Base-by-base conservation (phyloP, 2,329 filamentous ascomycete genomes). In the Neoscytalidium dimidiatum region DNA sequence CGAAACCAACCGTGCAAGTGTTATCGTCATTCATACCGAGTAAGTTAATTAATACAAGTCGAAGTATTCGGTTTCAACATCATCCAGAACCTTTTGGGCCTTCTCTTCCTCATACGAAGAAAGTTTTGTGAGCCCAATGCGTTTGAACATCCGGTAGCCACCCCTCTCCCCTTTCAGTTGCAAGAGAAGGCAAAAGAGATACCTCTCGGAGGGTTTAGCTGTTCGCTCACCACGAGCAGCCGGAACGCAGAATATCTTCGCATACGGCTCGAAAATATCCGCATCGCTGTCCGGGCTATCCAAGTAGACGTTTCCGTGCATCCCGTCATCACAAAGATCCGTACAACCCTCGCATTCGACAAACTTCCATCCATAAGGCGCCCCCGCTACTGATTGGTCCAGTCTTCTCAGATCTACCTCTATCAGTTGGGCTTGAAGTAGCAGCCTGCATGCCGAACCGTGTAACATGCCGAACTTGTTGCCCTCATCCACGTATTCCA, bases 91-190 rank as follows among this genome's bases (percentile, higher is more conserved):
- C 14, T 52, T 17, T 9, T 52, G 28, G 4, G n/a, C 17, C 23
- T 53, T 60, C 31, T 44, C 43, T 14, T 67, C 67, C 28, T 51
- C 65, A 26, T 56, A 67, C 26, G 49, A 35, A n/a, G 64, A 65
- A 52, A 69, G 51, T 41, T 66, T 68, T 13, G 63, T 68, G 7
- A 69, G 46, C 4, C 67, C 67, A 41, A 69, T 63, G 5, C 66
- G 51, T 56, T 44, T 62, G 31, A 66, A 69, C 4, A 23, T 14
- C 21, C 46, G 28, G 14, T n/a, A 26, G 6, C 58, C 58, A 3
- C 41, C 29, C 26, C 58, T 28, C 6, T 53, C 33, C 23, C 48
- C 46, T 6, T 60, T 57, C 1, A 65, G 49, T 33, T 65, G 65
- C 31, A 66, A 21, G 11, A 68, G 58, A 14, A 68, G 60, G 21